Evolutionary conservation across 2,329 filamentous ascomycete genomes (phyloP), one percentile per base, ranked within the genome.

Genomic region (Rhytidhysteron rufulum): DNA sequence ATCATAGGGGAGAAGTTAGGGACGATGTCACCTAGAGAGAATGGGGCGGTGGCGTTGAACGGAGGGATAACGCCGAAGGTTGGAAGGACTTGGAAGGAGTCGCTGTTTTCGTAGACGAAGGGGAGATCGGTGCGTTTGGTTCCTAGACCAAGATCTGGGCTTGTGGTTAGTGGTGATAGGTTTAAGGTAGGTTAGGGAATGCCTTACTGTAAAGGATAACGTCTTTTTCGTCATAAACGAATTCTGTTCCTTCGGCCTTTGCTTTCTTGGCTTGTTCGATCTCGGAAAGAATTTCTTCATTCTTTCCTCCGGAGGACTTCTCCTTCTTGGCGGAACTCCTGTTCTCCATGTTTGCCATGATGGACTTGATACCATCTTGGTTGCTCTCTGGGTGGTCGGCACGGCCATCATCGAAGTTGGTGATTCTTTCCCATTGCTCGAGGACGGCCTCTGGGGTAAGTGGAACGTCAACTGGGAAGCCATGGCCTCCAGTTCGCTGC

Each of bases 1-100:
- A 96, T 96, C 88, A 95, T 96, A 47, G 90, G 91, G 27, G 82
- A 88, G 76, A 96, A 98, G 77, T 97, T 95, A 65, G 90, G 89
- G 20, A 97, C 85, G 46, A 98, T 79, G 42, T 90, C 81, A 60
- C 82, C 80, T 57, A 93, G 78, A 66, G 76, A 82, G 74, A 86
- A 97, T 20, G 91, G 88, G 45, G 82, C 73, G 51, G 86, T 77
- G 45, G 88, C 84, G 70, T 85, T 85, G 73, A 97, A 96, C 57
- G 83, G 86, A n/a, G 93, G 93, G 56, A 98, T 84, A 47, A 97
- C 93, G 64, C 90, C 93, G 59, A 87, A 98, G n/a, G 89, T 94
- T 39, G 93, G 93, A 39, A 97, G 75, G 39, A 88, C 84, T 66
- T 96, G 88, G 80, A 98, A 98, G 65, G 93, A 79, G 40, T 96